phyloP scores from a whole-genome alignment of 371 early-diverging fungal species.

The Umbelopsis sp. region DNA sequence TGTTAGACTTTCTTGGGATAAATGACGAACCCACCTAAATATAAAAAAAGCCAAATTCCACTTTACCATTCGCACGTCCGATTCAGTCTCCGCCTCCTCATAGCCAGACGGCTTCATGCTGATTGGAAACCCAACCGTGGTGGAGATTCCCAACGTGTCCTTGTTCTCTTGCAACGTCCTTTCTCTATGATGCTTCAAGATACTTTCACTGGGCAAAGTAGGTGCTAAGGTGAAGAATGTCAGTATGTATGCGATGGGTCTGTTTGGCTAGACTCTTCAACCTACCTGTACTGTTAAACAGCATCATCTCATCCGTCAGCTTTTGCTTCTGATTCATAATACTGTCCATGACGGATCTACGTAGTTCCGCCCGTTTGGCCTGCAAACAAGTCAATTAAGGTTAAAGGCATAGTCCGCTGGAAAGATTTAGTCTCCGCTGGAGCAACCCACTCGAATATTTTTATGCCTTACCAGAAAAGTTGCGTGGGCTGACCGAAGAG shows the following conservation, averaged over 20 bases:
- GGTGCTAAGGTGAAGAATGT: neutral
- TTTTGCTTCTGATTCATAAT: neutral
- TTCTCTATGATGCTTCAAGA: neutral
- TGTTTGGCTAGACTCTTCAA: neutral
- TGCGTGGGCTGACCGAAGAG: neutral
- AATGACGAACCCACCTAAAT: neutral
- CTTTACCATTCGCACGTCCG: constrained; percentile 9
- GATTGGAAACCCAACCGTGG: constrained; percentile 6
- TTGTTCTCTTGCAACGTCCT: neutral
- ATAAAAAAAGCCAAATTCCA: neutral
- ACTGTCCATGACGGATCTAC: constrained; percentile 3
- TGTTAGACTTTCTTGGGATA: neutral
- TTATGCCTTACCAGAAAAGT: constrained; percentile 1
- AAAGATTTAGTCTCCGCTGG: neutral
- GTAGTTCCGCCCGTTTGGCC: constrained; percentile 14
- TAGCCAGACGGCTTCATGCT: neutral
- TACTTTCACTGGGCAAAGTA: neutral
- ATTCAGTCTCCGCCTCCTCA: constrained; percentile 12
- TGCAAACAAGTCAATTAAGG: neutral
- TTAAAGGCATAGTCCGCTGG: neutral
- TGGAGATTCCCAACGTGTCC: neutral
- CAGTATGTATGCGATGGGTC: neutral
- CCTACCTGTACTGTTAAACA: neutral
- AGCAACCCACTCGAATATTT: neutral
- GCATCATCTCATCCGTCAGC: neutral